Base-by-base conservation (phyloP, 495 filamentous ascomycete genomes). In the Penicillium chermesinum region DNA sequence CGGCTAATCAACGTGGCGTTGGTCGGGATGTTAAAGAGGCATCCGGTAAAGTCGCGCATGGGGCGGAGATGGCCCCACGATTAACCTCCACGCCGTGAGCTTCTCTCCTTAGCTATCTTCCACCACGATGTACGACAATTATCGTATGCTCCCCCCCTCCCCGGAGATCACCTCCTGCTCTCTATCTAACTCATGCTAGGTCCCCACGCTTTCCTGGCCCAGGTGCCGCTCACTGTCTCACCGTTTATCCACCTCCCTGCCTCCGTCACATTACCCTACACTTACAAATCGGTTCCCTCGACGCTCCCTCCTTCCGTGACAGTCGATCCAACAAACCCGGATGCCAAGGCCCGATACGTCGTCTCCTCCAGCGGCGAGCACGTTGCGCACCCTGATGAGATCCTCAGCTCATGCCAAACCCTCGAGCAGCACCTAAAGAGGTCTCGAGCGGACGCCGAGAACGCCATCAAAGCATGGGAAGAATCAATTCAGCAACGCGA, bases 171-270 rank as follows among this genome's bases (percentile, higher is more conserved):
- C 2, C 16, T 4, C 9, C 37, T 15, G 8, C 17, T 42, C 18
- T 14, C 62, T 72, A 38, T 65, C 27, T 33, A 5, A 49, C 41
- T 2, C 9, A 7, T 30, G 30, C 6, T 55, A 93, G 88, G 80
- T 48, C 81, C 87, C 3, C 90, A 96, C 68, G 87, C 86, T 16
- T 81, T 95, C 51, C 86, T 97, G 38, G 87, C 88, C 51, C 93
- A 98, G 69, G 80, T 96, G 43, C 88, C 91, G 43, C 77, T 97
- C 41, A 91, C 88, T 49, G 89, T 96, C 45, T 96, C 91, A 22
- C 93, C 93, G 18, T 96, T 95, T 75, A 82, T 96, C 66, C 86
- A 83, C 50, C 88, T 97, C 33, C 93, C 94, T 21, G 82, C 86
- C 7, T 84, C 93, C 19, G 85, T 90, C 38, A 96, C 93, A 2